Base-by-base conservation (phyloP, 179 eudicot species). In the Beta lomatogona region DNA sequence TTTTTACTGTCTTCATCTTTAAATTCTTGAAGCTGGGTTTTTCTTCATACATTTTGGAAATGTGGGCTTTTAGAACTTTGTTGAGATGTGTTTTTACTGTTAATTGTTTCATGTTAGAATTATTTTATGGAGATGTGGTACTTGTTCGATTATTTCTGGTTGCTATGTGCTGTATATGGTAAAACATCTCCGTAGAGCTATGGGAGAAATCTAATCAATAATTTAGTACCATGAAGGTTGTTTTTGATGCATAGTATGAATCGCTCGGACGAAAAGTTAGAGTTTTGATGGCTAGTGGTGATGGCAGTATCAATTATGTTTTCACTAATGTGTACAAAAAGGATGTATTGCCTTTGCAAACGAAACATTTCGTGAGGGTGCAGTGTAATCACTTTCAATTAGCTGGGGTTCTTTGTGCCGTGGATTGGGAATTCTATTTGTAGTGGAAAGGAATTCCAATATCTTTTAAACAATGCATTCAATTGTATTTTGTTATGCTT, bases 11-110 rank as follows among this genome's bases (percentile, higher is more conserved):
- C 53, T 69, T 68, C 2, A 5, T 21, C 1, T 73, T 9, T 9
- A 12, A 28, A 31, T 82, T 77, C 19, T 77, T 69, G 65, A 60
- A 45, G 21, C 45, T 75, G 68, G 78, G 53, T 46, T 59, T 75
- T n/a, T 9, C n/a, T 14, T 52, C 53, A n/a, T 50, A 14, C 5
- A 54, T 60, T 21, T 53, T 65, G 46, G 60, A 65, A 41, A 55
- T 75, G 58, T 44, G 15, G 22, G 16, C 0, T 28, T 74, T 14
- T 0, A 2, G 18, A 36, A 36, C 14, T 9, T 54, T 60, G 1
- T 48, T 9, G 8, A 48, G 53, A 1, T 48, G 53, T 48, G 6
- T 48, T 46, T 48, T 48, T 5, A 9, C 53, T 48, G 53, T 21
- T 79, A 22, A 16, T 71, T 71, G 65, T 12, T 36, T 28, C 3